Evolutionary conservation across 148 eudicot species (phyloP), one percentile per base, ranked within the genome.

Genomic region (Amaranthus palmeri): DNA sequence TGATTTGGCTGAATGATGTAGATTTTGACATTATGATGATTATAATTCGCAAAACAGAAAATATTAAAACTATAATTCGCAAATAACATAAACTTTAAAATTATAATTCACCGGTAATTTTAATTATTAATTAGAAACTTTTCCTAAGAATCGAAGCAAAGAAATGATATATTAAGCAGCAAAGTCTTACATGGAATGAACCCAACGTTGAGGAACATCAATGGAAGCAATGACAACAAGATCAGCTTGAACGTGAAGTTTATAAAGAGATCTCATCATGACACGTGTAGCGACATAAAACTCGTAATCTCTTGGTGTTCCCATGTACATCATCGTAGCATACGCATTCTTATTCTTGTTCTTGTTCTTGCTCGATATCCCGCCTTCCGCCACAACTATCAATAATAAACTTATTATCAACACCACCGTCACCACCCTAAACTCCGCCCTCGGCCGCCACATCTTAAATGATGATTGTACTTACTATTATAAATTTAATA

Each of bases 301-400:
- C 82, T 96, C 99, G 72, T 92, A 96, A 81, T 96, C 97, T 50
- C 99, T 83, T 2, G 97, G 97, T 11, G 99, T 96, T 46, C 99
- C 99, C 97, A 92, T 88, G 72, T 96, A 96, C 93, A 96, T 92
- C 99, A 92, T 96, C 72, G 99, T 78, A 8, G 96, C 99, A 54
- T 96, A 96, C 0, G 99, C 99, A 65, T 96, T 92, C 76, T 67
- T 77, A 65, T 77, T 65, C 49, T 6, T 63, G 70, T 3, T 36
- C 42, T 3, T 72, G 44, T 2, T 48, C 67, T 0, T 5, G 71
- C 71, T 2, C 65, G 12, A 36, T 12, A 8, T 15, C 6, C 67
- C 65, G 48, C 44, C 8, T 48, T 13, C 46, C 60, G 53, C 43
- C 61, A 11, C 2, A 58, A 59, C 15, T 48, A 18, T 41, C 10